Evolutionary conservation across 148 eudicot species (phyloP).

Genomic region (Chenopodium quinoa): DNA sequence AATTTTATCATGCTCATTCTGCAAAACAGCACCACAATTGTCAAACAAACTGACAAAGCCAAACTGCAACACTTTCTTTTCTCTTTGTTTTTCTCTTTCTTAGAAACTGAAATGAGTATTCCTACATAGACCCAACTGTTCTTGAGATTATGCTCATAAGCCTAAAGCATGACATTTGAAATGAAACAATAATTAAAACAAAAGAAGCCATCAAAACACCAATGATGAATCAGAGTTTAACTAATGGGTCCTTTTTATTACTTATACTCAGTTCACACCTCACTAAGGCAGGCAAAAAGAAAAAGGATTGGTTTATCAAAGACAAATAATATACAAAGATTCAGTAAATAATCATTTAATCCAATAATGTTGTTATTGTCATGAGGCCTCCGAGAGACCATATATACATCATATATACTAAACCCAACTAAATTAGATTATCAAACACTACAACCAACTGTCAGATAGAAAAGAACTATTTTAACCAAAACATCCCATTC

Average conservation of each 20-base stretch:
- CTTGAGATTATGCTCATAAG: neutral
- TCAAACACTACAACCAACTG: too few species aligned
- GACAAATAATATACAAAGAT: neutral
- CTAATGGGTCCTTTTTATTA: neutral
- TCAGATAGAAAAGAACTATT: neutral
- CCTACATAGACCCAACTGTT: neutral
- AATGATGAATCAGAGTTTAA: neutral
- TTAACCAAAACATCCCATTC: neutral
- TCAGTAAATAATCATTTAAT: neutral
- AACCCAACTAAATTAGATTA: too few species aligned
- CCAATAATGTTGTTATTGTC: neutral
- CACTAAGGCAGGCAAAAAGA: neutral
- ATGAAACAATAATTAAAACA: neutral
- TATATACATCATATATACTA: too few species aligned
- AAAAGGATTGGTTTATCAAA: too few species aligned
- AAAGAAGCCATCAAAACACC: neutral
- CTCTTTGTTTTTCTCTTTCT: neutral
- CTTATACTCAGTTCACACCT: neutral
- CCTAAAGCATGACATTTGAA: neutral
- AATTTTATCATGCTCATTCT: conserved; percentile 88
- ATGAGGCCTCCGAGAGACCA: too few species aligned
- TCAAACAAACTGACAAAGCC: neutral
- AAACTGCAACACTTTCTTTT: neutral
- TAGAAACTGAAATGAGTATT: neutral
- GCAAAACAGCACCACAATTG: conserved; percentile 17